Evolutionary conservation across 1,139 yeast species (phyloP).

Genomic region (Kurtzmaniella quercitrusa): DNA sequence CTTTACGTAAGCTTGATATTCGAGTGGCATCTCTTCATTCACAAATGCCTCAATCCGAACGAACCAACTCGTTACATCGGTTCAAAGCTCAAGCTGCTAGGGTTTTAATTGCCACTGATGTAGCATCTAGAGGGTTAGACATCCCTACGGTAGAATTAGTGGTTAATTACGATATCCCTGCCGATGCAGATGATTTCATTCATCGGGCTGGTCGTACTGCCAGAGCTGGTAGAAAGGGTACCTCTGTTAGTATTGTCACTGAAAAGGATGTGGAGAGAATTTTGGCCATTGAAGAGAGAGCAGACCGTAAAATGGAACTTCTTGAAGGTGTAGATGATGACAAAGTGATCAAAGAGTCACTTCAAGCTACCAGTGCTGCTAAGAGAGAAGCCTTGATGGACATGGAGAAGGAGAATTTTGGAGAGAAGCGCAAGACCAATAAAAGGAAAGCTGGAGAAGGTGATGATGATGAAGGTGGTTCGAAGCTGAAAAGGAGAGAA

Average conservation of each 20-base stretch:
- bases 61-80: constrained; percentile 86
- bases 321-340: constrained; percentile 72
- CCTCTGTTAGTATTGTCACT: constrained; percentile 62
- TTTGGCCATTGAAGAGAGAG: constrained; percentile 81
- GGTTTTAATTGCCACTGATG: constrained; percentile 89
- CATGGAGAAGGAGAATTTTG: constrained; percentile 88
- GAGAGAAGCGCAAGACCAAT: constrained; percentile 62
- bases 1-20: constrained; percentile 67
- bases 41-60: constrained; percentile 88
- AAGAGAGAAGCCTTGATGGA: constrained; percentile 88
- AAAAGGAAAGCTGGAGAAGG: constrained; percentile 37
- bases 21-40: constrained; percentile 90
- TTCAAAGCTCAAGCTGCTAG: constrained; percentile 94
- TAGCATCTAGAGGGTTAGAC: constrained; percentile 96
- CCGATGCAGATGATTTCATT: constrained; percentile 93
- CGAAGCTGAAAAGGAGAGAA: not conserved
- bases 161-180: constrained; percentile 87
- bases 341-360: constrained; percentile 64
- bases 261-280: constrained; percentile 82
- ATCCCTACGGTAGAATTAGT: constrained; percentile 90
- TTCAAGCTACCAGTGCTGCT: constrained; percentile 71
- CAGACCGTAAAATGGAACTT: constrained; percentile 70
- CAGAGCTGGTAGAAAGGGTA: constrained; percentile 84
- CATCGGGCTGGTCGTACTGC: constrained; percentile 99
- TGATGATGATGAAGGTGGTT: not conserved